phyloP scores from a whole-genome alignment of 495 filamentous ascomycete genomes.

The Daldinia decipiens region DNA sequence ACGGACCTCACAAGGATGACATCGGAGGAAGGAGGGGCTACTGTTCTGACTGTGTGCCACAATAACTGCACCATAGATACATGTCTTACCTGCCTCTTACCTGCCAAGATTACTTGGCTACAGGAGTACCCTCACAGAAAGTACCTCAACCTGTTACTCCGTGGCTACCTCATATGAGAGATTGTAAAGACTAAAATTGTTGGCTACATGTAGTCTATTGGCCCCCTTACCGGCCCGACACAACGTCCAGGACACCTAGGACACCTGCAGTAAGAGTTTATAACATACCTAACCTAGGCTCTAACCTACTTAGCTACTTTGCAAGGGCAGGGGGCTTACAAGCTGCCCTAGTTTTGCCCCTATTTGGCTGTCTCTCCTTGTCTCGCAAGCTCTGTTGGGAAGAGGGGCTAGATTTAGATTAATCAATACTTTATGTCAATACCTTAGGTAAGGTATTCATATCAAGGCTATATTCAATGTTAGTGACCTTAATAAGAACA shows the following conservation, averaged over 20 bases:
- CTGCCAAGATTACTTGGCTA: slow-evolving; percentile 34
- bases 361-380: not conserved
- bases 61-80: slow-evolving; percentile 9
- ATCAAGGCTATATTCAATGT: not conserved
- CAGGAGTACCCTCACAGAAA: slow-evolving; percentile 22
- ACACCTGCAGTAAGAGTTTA: too few species aligned
- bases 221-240: slow-evolving; percentile 28
- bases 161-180: slow-evolving; percentile 6
- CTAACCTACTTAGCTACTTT: not conserved
- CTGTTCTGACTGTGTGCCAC: not conserved
- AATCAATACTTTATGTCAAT: not conserved
- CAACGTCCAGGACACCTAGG: slow-evolving; percentile 14
- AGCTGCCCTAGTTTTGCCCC: not conserved
- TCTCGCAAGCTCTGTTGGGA: not conserved
- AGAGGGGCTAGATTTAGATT: not conserved
- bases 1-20: slow-evolving; percentile 37
- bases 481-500: not conserved
- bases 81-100: slow-evolving; percentile 27
- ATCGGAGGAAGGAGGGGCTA: slow-evolving; percentile 19
- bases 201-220: slow-evolving; percentile 14
- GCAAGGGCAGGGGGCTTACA: not conserved
- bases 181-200: slow-evolving; percentile 6
- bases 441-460: slow-evolving; percentile 1
- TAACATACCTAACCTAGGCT: too few species aligned
- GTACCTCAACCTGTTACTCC: slow-evolving; percentile 26